These are phyloP conservation scores for Pichia sp. DNA, from an alignment of 1,139 yeast genomes.

Conservation along the genomic window DNA sequence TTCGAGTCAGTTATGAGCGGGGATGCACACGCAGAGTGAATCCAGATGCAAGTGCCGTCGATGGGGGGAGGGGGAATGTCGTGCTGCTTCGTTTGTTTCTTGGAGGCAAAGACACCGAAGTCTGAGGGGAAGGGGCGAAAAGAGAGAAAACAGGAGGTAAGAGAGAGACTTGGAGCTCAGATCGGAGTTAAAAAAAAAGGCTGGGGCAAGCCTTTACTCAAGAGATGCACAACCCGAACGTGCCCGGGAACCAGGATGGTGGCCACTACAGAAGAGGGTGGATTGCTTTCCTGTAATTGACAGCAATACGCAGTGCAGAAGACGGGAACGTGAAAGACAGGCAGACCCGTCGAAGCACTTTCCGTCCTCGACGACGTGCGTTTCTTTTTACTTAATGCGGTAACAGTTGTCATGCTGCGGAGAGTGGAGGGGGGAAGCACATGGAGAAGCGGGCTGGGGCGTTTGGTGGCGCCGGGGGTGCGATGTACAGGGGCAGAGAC, in stretches of 20 bases:
- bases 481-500: too few species aligned
- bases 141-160: neutral
- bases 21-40: neutral
- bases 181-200: too few species aligned
- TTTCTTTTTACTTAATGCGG: constrained; percentile 4
- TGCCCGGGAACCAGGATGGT: neutral
- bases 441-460: too few species aligned
- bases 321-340: neutral
- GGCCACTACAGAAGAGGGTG: neutral
- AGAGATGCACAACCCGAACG: neutral
- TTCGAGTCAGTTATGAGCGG: neutral
- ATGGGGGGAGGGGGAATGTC: neutral
- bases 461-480: too few species aligned
- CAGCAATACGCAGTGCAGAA: neutral
- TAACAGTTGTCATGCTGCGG: neutral
- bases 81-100: neutral
- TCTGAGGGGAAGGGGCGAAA: neutral
- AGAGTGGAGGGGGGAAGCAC: neutral
- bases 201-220: neutral
- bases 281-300: neutral
- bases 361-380: neutral
- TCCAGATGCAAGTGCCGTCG: too few species aligned
- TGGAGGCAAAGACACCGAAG: neutral
- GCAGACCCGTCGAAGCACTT: neutral
- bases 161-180: neutral